Conservation (phyloP, 1,139 yeast genomes). For the Kurtzmaniella quercitrusa region DNA sequence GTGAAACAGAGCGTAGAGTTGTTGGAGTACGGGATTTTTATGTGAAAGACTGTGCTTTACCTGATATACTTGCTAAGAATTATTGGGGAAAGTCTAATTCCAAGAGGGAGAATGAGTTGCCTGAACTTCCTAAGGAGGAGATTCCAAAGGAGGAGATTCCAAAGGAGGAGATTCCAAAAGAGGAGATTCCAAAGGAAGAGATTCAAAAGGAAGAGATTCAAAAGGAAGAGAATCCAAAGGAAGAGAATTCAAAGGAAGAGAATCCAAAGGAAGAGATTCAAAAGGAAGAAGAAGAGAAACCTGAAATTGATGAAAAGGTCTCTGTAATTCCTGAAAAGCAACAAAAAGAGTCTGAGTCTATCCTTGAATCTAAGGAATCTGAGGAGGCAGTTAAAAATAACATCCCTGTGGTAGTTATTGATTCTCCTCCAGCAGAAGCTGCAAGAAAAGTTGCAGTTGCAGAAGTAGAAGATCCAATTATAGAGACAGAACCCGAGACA, state of each 20-base stretch:
- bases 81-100: conserved; percentile 28
- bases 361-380: conserved; percentile 3
- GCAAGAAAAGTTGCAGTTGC: conserved; percentile 2
- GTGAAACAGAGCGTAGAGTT: conserved; percentile 82
- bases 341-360: no score
- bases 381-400: conserved; percentile 4
- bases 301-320: conserved; percentile 1
- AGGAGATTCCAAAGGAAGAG: conserved; percentile 3
- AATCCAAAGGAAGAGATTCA: conserved; percentile 2
- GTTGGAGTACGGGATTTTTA: conserved; percentile 91
- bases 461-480: conserved; percentile 4
- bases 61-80: conserved; percentile 42
- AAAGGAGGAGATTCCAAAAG: no score
- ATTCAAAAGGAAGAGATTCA: neutral
- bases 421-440: conserved; percentile 1
- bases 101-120: neutral
- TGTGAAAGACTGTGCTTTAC: conserved; percentile 48
- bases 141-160: conserved; percentile 1
- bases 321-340: conserved; percentile 1
- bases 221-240: no score
- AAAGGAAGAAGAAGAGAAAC: no score
- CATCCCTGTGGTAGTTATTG: neutral
- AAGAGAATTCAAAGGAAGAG: no score
- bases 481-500: conserved; percentile 3
- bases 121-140: neutral